Evolutionary conservation across 1,284 basidiomycete genomes (phyloP).

Genomic region (Ganoderma boninense): DNA sequence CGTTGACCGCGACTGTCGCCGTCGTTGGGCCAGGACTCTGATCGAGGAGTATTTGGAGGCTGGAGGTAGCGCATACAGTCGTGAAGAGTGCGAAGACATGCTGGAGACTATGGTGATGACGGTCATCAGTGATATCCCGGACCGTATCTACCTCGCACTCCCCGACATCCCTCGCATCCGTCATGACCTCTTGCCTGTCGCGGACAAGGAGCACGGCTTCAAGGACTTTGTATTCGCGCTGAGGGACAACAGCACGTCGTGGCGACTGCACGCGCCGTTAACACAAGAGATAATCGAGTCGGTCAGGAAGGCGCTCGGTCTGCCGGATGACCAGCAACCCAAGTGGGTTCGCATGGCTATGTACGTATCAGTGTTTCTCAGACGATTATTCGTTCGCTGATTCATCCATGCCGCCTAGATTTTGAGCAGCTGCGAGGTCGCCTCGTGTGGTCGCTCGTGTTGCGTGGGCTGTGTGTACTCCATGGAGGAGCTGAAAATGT

Average conservation of each 20-base stretch:
- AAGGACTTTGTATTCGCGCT: background rate
- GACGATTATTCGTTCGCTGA: background rate
- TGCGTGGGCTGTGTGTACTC: no score
- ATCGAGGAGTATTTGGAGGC: background rate
- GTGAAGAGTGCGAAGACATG: fast-evolving
- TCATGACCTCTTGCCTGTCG: background rate
- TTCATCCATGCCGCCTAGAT: background rate
- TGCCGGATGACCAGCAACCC: background rate
- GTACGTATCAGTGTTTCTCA: background rate
- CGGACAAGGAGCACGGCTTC: background rate
- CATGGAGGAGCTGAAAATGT: no score
- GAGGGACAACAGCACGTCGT: background rate
- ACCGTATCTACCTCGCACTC: background rate
- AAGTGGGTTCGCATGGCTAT: background rate
- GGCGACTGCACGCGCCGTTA: background rate
- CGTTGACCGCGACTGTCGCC: background rate
- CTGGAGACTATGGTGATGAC: no score
- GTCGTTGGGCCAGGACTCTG: background rate
- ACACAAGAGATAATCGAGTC: background rate
- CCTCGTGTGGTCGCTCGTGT: background rate
- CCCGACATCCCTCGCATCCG: background rate
- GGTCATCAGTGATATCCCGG: background rate
- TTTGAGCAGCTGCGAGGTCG: background rate
- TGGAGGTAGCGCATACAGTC: background rate
- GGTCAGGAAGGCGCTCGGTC: background rate